Conservation (phyloP, 306 rosid species). For the Medicago truncatula region MtrunA17r5.0-ANR NC_053043.1:42325501-42326000, state of each 20-base stretch:
- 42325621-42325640: conserved; percentile 11
- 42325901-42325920: no score
- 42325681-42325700: conserved; percentile 2
- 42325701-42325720: not conserved
- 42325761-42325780: not conserved
- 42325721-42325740: conserved; percentile 2
- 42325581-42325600: conserved; percentile 99
- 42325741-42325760: not conserved
- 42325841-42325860: not conserved
- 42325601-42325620: conserved; percentile 55
- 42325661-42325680: not conserved
- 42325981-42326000: no score
- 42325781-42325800: not conserved
- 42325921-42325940: no score
- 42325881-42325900: no score
- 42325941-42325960: no score
- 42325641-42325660: not conserved
- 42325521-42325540: conserved; percentile 96
- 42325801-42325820: not conserved
- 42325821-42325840: not conserved
- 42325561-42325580: conserved; percentile 97
- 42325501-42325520: conserved; percentile 93
- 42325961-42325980: no score
- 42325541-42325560: conserved; percentile 94
- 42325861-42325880: no score